Conservation (phyloP, 495 filamentous ascomycete genomes). For the Penicillium canariense region DNA sequence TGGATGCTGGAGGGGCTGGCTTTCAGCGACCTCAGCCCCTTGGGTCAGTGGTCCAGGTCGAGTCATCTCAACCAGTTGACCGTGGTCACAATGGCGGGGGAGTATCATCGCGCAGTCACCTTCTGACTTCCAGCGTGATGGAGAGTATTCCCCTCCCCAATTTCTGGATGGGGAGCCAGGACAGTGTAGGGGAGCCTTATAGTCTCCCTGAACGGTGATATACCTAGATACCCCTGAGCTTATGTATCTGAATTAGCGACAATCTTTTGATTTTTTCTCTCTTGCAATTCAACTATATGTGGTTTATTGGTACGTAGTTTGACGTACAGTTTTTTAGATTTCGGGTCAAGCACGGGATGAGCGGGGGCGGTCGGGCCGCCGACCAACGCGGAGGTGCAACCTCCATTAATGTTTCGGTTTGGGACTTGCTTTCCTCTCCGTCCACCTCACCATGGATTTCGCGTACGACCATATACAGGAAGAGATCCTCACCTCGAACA, state of each 20-base stretch:
- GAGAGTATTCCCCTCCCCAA: slow-evolving; percentile 44
- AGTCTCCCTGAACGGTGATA: slow-evolving; percentile 23
- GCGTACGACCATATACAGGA: slow-evolving; percentile 97
- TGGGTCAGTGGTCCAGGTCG: slow-evolving; percentile 41
- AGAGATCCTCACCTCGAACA: slow-evolving; percentile 65
- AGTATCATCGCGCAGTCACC: slow-evolving; percentile 36
- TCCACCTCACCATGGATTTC: slow-evolving; percentile 69
- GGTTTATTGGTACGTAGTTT: background rate
- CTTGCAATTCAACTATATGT: background rate
- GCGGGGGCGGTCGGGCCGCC: slow-evolving; percentile 32
- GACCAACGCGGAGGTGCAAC: slow-evolving; percentile 30
- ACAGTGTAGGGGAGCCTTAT: slow-evolving; percentile 46
- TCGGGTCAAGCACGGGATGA: slow-evolving; percentile 1
- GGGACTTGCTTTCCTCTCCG: slow-evolving; percentile 5
- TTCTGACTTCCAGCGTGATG: slow-evolving; percentile 47
- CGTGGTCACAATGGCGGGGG: slow-evolving; percentile 21
- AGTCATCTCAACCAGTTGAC: slow-evolving; percentile 45
- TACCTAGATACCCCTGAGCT: slow-evolving; percentile 13
- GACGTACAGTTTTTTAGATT: background rate
- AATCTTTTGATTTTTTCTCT: background rate
- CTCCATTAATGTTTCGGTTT: slow-evolving; percentile 14
- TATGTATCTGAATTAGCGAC: background rate
- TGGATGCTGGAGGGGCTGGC: slow-evolving; percentile 5
- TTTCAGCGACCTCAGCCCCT: slow-evolving; percentile 23
- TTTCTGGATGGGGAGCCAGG: slow-evolving; percentile 44